These are phyloP conservation scores for Wickerhamiella kurtzmanii DNA, from an alignment of 805 yeast species.

Conservation along the genomic window DNA sequence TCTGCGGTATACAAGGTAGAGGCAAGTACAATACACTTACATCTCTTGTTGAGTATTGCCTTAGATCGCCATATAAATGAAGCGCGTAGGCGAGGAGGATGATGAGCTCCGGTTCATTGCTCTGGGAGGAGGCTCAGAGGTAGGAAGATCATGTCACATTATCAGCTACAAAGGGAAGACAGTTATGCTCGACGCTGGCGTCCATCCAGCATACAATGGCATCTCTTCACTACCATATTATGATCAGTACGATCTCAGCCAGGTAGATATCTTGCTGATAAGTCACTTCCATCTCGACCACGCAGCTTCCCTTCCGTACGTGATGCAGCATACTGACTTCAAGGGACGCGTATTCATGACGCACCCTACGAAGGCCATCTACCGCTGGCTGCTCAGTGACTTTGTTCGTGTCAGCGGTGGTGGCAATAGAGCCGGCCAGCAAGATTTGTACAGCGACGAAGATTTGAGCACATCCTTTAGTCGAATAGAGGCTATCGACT, in stretches of 20 bases:
- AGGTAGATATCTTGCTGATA: slow-evolving; percentile 71
- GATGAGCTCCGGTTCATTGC: slow-evolving; percentile 59
- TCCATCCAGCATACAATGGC: slow-evolving; percentile 91
- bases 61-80: slow-evolving; percentile 16
- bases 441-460: slow-evolving; percentile 68
- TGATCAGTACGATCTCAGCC: slow-evolving; percentile 84
- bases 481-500: slow-evolving; percentile 83
- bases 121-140: slow-evolving; percentile 97
- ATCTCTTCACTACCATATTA: slow-evolving; percentile 85
- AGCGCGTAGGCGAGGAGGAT: slow-evolving; percentile 19
- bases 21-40: no score
- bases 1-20: no score
- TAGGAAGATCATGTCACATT: slow-evolving; percentile 91
- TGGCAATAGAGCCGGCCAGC: slow-evolving; percentile 19
- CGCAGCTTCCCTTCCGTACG: slow-evolving; percentile 95
- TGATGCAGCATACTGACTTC: slow-evolving; percentile 92
- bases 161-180: slow-evolving; percentile 86
- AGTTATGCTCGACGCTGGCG: slow-evolving; percentile 95
- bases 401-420: slow-evolving; percentile 73
- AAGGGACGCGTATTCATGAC: slow-evolving; percentile 97
- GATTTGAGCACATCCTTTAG: slow-evolving; percentile 82
- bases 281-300: slow-evolving; percentile 97
- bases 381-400: slow-evolving; percentile 88
- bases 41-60: no score
- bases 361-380: slow-evolving; percentile 96